Conservation (phyloP, 345 rosid species). For the Physaria fendleri region DNA sequence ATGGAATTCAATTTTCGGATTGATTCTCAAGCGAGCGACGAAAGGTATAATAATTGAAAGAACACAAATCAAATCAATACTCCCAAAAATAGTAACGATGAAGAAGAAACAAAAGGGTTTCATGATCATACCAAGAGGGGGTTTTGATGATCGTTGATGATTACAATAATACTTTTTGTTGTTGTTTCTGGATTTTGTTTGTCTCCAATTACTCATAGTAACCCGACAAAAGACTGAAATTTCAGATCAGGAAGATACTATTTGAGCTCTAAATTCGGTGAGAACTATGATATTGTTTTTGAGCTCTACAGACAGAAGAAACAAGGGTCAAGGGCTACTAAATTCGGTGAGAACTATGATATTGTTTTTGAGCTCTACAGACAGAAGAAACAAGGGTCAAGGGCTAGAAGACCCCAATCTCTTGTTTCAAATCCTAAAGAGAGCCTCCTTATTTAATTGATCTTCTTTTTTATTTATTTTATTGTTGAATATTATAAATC, state of each 20-base stretch:
- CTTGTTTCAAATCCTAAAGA: no score
- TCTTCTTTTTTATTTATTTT: no score
- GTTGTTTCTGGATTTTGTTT: constrained; percentile 29
- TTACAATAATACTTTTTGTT: constrained; percentile 6
- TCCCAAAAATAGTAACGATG: background rate
- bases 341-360: background rate
- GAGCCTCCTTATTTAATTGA: no score
- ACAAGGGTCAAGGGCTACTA: constrained; percentile 20
- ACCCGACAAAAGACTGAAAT: constrained; percentile 13
- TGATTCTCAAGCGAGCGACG: background rate
- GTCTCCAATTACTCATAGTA: constrained; percentile 35
- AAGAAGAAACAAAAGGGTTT: background rate
- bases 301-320: background rate
- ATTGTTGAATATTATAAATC: no score
- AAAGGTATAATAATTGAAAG: background rate
- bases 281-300: background rate
- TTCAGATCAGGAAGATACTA: constrained; percentile 14
- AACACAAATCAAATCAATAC: background rate
- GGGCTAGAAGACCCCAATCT: no score
- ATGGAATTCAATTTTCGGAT: background rate
- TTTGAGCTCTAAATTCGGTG: constrained; percentile 16
- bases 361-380: background rate
- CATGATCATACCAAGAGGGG: constrained; percentile 31
- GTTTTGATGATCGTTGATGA: constrained; percentile 34
- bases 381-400: no score